Conservation (phyloP, 257 asterid genomes). For the Jaltomata sinuosa region DNA sequence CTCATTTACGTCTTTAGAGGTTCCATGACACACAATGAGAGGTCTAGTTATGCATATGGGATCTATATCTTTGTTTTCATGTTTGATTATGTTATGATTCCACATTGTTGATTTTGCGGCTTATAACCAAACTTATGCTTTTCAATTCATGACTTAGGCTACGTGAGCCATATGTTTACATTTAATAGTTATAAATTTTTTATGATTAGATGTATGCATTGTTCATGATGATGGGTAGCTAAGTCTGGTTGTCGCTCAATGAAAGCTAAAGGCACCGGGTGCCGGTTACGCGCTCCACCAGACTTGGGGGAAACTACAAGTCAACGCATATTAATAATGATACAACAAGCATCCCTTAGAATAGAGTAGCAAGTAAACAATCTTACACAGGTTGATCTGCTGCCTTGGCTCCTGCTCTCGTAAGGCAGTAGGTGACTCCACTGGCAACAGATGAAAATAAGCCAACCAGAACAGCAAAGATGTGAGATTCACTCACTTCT, state of each 20-base stretch:
- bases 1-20: not conserved
- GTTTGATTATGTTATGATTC: not conserved
- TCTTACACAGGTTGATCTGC: slow-evolving; percentile 40
- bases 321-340: not conserved
- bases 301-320: not conserved
- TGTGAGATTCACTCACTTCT: slow-evolving; percentile 8
- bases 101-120: not conserved
- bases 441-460: slow-evolving; percentile 23
- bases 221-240: not conserved
- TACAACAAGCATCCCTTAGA: not conserved
- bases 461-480: slow-evolving; percentile 22
- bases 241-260: not conserved
- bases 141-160: not conserved
- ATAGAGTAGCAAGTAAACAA: not conserved
- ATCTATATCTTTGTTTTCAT: not conserved
- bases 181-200: not conserved
- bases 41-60: not conserved
- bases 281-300: not conserved
- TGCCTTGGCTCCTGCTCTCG: slow-evolving; percentile 35
- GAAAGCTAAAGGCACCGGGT: not conserved
- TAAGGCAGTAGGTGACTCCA: slow-evolving; percentile 31
- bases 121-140: not conserved
- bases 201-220: not conserved
- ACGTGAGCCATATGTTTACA: not conserved
- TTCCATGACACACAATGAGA: not conserved